A percentile compares a stretch with the other conserved stretches of the same genome.
Evolutionary conservation across 1,284 basidiomycete genomes (phyloP).

Genomic region (Apiotrichum sp.): DNA sequence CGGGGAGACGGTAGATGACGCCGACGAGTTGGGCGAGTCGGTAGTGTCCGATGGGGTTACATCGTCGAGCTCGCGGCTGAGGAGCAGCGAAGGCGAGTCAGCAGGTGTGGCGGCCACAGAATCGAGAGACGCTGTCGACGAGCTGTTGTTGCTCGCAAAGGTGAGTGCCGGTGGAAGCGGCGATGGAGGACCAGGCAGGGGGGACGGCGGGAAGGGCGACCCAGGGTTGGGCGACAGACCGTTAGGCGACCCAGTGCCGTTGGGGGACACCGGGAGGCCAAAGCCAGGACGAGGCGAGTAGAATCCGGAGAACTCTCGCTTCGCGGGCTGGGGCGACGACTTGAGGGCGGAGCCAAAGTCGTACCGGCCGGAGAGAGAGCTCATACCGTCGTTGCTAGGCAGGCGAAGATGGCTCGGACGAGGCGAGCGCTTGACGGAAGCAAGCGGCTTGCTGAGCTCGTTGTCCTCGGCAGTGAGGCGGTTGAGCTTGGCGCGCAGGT

Average conservation of each 20-base stretch:
- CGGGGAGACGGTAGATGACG: conserved; percentile 18
- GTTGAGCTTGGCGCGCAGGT: conserved; percentile 50
- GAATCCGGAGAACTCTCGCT: conserved; percentile 22
- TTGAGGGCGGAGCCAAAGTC: conserved; percentile 53
- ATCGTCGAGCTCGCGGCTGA: not conserved
- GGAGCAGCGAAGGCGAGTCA: conserved; percentile 11
- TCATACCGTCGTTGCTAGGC: conserved; percentile 17
- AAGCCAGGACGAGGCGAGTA: conserved; percentile 36
- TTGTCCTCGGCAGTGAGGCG: conserved; percentile 49
- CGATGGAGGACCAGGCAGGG: conserved; percentile 4
- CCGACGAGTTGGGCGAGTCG: conserved; percentile 30
- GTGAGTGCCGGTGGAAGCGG: conserved; percentile 4
- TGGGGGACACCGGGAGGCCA: conserved; percentile 6
- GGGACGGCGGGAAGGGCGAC: not conserved
- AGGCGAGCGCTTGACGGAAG: conserved; percentile 13
- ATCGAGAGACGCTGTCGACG: conserved; percentile 10
- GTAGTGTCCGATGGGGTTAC: conserved; percentile 10
- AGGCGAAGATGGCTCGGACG: conserved; percentile 13
- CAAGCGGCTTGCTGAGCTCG: conserved; percentile 7
- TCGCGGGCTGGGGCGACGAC: conserved; percentile 21
- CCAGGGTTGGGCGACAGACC: not conserved
- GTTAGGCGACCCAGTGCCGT: not conserved
- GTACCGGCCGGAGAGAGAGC: conserved; percentile 45
- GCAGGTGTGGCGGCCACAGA: conserved; percentile 8
- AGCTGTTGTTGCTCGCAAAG: conserved; percentile 9